Base-by-base conservation (phyloP, 1,139 yeast species). In the Candida sp. region DNA sequence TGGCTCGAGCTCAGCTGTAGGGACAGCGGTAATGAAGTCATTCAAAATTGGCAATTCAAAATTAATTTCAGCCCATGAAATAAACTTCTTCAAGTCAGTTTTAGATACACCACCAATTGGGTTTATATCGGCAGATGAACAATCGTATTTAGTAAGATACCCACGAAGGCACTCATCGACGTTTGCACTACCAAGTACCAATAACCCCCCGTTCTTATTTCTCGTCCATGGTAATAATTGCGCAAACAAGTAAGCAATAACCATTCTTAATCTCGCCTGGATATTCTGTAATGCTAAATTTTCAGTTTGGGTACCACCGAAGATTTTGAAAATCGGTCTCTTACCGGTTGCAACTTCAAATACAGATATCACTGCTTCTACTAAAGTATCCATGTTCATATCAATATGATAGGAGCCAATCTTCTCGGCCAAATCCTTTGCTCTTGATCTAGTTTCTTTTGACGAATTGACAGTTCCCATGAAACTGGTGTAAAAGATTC, bases 81-180 rank as follows among this genome's bases (percentile, higher is more conserved):
- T 93, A 57, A 95, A 93, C 43, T 78, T 71, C 60, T 89, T 91
- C 60, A 93, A 72, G 60, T 95, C 99, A 0, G 90, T 88, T 61
- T 93, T 93, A 23, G 98, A 90, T 42, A 93, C 87, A 23, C 98
- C 97, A 12, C 99, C 99, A 55, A 93, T 93, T 12, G 99, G 99
- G 60, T 93, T 93, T 47, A 93, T 79, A 66, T 93, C 99, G 1
- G 99, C 99, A 34, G 95, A 84, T 11, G 97, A 90, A 61, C 97
- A 90, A 63, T 93, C 99, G 63, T 93, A 93, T 61, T 93, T 93
- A 11, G 99, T 93, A 58, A 95, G 74, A 58, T 93, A 93, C 0
- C 99, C 99, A 50, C 99, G 75, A 49, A 93, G 70, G 55, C 96
- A 89, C 62, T 93, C 99, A 63, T 93, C 99, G n/a, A 93, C 99